Conservation (phyloP, 371 early-diverging fungal genomes). For the Zychaea mexicana region DNA sequence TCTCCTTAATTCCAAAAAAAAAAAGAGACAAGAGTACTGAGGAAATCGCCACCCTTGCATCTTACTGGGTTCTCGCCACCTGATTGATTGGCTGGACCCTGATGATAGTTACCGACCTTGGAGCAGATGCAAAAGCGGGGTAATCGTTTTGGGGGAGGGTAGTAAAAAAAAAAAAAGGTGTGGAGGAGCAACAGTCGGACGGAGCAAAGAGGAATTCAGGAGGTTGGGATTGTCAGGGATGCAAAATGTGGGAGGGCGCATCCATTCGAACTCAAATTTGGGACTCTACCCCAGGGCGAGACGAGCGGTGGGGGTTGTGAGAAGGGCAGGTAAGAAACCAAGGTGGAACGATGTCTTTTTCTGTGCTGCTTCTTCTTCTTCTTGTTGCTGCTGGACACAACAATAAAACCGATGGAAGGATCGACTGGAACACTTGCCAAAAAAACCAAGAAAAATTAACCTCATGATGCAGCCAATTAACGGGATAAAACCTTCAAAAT, state of each 20-base stretch:
- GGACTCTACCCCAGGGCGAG: too few relatives aligned
- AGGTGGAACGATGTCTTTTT: neutral
- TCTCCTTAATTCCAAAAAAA: neutral
- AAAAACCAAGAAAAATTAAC: neutral
- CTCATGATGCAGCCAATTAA: neutral
- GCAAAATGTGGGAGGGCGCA: neutral
- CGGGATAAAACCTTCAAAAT: neutral
- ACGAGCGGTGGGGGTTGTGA: too few relatives aligned
- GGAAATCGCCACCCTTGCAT: conserved; percentile 1
- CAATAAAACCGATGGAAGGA: neutral
- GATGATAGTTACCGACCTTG: neutral
- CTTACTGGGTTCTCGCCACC: neutral
- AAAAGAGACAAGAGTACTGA: neutral
- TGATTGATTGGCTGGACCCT: neutral
- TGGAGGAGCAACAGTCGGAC: neutral
- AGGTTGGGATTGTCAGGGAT: conserved; percentile 6
- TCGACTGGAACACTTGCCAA: too few relatives aligned
- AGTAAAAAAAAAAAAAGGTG: neutral
- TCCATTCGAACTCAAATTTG: neutral
- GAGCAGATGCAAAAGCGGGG: neutral
- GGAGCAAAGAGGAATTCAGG: neutral
- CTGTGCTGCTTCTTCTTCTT: neutral
- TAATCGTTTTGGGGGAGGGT: neutral
- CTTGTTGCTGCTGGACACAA: neutral
- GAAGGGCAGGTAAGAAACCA: too few relatives aligned